Evolutionary conservation across 768 basidiomycete genomes (phyloP), one percentile per base, ranked within the genome.

Genomic region (Tephrocybe sp.): DNA sequence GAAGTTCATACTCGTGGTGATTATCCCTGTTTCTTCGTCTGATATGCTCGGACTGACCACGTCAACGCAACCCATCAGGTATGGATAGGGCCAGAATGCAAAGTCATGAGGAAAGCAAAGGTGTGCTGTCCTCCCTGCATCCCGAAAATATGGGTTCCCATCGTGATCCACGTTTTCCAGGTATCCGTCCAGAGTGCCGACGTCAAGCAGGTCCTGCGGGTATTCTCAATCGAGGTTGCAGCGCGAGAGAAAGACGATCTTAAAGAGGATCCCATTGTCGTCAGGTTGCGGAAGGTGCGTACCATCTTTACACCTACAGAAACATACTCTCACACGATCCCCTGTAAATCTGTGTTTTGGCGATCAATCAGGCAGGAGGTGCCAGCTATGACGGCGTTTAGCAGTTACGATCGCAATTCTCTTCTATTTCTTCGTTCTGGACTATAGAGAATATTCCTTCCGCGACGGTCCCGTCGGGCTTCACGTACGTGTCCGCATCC

Each of bases 41-140:
- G 44, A 57, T 54, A 51, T 46, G 54, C 51, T 52, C 56, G 36
- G 42, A 45, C 51, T 58, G 45, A 55, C 48, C 49, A 50, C 46
- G 45, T 46, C 49, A 44, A 36, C 39, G 37, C 39, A 32, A 12
- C 47, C 21, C 58, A 46, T 49, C 60, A 79, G 75, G 77, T 82
- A 37, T 92, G 89, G 89, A 92, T 92, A 69, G 90, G 91, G 36
- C 72, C 80, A 16, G 68, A 72, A 34, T 89, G 91, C 70, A 93
- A 92, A 72, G 79, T 94, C 55, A 92, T 96, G 93, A 79, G 94
- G 53, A 88, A 86, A 72, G 94, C 87, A 35, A 95, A 92, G 84
- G 89, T 90, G 49, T 56, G 78, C 40, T 28, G 7, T 39, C 28
- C 9, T 4, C 35, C 11, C 26, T 18, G 8, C 35, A 38, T 38